A percentile compares a stretch with the other conserved stretches of the same genome.
These are phyloP conservation scores for Effrenium voratum DNA, from an alignment of 73 alveolate genomes.

Conservation along the genomic window DNA sequence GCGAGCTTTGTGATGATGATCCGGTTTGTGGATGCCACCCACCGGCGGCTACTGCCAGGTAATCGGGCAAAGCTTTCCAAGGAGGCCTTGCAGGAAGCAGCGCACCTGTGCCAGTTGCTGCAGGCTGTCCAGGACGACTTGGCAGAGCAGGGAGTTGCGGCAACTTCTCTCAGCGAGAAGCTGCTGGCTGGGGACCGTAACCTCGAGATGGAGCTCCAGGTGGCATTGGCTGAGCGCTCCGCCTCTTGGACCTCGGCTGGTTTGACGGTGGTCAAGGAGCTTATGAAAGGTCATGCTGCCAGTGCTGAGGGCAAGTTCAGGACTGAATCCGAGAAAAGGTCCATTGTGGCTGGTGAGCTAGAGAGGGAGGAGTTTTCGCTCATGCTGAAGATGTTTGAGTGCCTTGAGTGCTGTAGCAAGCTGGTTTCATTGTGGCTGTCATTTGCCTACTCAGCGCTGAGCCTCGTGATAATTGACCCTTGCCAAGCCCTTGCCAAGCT, in stretches of 20 bases:
- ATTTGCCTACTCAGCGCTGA: too few relatives aligned
- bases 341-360: conserved; percentile 16
- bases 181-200: not conserved
- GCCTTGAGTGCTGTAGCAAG: too few relatives aligned
- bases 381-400: not conserved
- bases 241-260: not conserved
- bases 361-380: conserved; percentile 19
- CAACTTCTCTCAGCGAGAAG: not conserved
- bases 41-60: not conserved
- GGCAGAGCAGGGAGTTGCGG: not conserved
- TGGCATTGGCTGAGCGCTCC: not conserved
- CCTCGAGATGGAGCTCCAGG: not conserved
- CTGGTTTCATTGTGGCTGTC: too few relatives aligned
- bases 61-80: not conserved
- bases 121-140: not conserved
- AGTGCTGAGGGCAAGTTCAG: not conserved
- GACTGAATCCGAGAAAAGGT: not conserved
- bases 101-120: not conserved
- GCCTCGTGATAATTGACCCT: too few relatives aligned
- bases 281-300: not conserved
- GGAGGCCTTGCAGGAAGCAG: not conserved
- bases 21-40: not conserved
- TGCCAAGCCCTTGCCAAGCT: not conserved
- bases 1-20: not conserved
- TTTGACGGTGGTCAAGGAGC: not conserved